Evolutionary conservation across 345 rosid genomes (phyloP).

Genomic region (Rhizophora apiculata): DNA sequence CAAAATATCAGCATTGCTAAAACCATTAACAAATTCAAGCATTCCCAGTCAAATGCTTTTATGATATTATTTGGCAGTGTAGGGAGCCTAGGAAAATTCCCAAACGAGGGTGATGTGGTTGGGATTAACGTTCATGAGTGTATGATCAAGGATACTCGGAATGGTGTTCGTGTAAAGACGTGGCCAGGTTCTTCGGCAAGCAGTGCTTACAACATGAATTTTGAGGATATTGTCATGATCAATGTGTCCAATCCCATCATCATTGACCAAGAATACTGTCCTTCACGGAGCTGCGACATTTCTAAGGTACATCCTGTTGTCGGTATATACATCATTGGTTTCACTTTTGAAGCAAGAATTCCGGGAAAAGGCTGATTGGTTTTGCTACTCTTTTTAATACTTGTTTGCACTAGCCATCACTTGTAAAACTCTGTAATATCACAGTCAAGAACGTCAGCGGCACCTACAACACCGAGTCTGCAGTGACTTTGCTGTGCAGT

Average conservation of each 20-base stretch:
- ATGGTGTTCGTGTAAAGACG: conserved; percentile 55
- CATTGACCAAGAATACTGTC: conserved; percentile 53
- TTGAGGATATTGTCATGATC: conserved; percentile 39
- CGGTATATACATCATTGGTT: neutral
- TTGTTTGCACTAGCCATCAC: conserved; percentile 34
- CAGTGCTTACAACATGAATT: conserved; percentile 34
- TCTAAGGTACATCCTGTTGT: neutral
- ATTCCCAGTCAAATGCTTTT: no score
- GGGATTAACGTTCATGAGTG: conserved; percentile 39
- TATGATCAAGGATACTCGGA: conserved; percentile 44
- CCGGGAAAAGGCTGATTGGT: neutral
- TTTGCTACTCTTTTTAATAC: neutral
- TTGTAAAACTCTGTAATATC: conserved; percentile 44
- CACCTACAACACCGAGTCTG: conserved; percentile 38
- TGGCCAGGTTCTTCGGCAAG: conserved; percentile 39
- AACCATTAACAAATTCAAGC: no score
- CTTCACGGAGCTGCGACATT: conserved; percentile 30
- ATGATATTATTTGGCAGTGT: conserved; percentile 20
- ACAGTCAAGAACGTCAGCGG: conserved; percentile 45
- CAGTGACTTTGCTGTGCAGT: conserved; percentile 48
- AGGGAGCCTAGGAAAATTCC: conserved; percentile 54
- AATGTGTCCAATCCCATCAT: conserved; percentile 56
- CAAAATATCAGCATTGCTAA: no score
- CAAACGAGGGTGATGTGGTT: conserved; percentile 39
- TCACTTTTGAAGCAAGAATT: neutral